Evolutionary conservation across 495 filamentous ascomycete genomes (phyloP), one percentile per base, ranked within the genome.

Genomic region (Neurospora intermedia): DNA sequence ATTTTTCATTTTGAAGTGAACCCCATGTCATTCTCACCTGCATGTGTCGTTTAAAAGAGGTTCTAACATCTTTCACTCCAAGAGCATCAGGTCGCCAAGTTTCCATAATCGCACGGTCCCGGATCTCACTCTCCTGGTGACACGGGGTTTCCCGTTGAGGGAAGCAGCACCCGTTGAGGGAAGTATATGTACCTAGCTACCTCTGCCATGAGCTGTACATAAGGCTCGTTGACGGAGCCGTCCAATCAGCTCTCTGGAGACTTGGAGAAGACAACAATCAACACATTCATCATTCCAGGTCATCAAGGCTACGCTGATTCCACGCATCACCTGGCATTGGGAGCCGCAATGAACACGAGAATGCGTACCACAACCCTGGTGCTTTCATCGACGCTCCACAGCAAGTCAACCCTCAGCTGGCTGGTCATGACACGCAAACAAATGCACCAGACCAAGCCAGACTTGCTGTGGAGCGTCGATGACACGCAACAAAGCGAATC

Each of bases 401-500:
- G 15, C 75, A 76, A 3, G 75, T 79, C 18, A 72, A 74, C 62
- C 73, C 76, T 6, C 79, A 79, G 41, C 48, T 78, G 6, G 71
- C 79, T 38, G 74, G 69, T 23, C 35, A 74, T 3, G 76, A 76
- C 2, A 6, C 39, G 16, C 75, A 80, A 41, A 59, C 42, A 23
- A 59, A 39, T 3, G 15, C 77, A 20, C 42, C 5, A 18, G 5
- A 20, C 42, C 5, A 18, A 6, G 42, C 42, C 42, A 15, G 13
- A 38, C 42, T 43, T 43, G 42, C 42, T 43, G 42, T 43, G 42
- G 42, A 43, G 42, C 13, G 42, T 43, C 42, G 42, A 74, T 3
- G 77, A 76, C 5, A 39, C 38, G 6, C 2, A 1, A 6, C 42
- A 11, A 80, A 43, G 16, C 43, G 6, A 43, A 43, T 43, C 2